Evolutionary conservation across 2,329 filamentous ascomycete species (phyloP), one percentile per base, ranked within the genome.

Genomic region (Pestalotiopsis sp.): DNA sequence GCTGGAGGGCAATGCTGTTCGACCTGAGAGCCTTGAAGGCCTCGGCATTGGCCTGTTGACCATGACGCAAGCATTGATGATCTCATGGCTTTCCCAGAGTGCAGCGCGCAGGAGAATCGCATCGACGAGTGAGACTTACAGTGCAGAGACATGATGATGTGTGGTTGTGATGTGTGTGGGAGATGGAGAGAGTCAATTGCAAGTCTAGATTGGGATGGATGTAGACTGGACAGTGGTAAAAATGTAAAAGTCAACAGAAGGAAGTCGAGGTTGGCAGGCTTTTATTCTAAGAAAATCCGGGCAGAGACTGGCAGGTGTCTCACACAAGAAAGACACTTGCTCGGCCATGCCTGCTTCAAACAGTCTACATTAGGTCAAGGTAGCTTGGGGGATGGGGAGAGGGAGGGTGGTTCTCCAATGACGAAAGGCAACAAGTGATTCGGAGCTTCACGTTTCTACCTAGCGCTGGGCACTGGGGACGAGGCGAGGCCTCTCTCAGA

Each of bases 111-210:
- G 17, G 9, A 6, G 6, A 61, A 17, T 4, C 11, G 13, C 12
- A 61, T 61, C 13, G 12, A 38, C 7, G 27, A 13, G 25, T 36
- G 20, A 31, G 60, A 83, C 86, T 80, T 77, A 88, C 86, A 89
- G 80, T 88, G 86, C 73, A 89, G 84, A 86, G 87, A 88, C 87
- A 89, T 89, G 77, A 68, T 85, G 79, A 73, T 63, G 76, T 63
- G 62, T 67, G 62, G 59, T 36, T 52, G 70, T 41, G 57, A n/a
- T 49, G 71, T 57, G 59, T 63, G 36, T 45, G 69, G 31, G 58
- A 52, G 59, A 20, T 49, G 49, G n/a, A 41, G 59, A 56, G 57
- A 61, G 17, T 38, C 6, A 41, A n/a, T 64, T 17, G n/a, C 38
- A n/a, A 13, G 38, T 9, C 17, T 64, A 31, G 62, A 64, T 64